phyloP scores from a whole-genome alignment of 352 stramenopile species.

The Globisporangium apiculatum region DNA sequence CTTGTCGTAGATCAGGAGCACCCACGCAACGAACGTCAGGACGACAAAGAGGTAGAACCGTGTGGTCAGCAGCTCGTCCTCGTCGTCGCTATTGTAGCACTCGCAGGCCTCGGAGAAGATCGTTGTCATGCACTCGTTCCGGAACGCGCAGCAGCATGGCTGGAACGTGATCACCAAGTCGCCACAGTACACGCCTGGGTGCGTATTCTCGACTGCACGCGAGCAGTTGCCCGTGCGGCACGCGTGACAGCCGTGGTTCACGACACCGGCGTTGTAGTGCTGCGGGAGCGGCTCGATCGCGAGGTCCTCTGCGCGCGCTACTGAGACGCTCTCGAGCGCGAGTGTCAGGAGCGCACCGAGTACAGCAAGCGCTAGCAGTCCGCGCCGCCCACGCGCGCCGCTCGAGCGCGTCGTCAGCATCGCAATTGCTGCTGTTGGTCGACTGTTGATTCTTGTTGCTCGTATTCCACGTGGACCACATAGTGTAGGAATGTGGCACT shows the following conservation, averaged over 20 bases:
- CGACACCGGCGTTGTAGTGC: conserved; percentile 1
- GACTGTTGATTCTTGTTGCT: not conserved
- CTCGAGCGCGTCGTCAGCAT: not conserved
- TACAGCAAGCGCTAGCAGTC: not conserved
- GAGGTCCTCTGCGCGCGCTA: conserved; percentile 1
- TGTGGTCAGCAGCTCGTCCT: conserved; percentile 56
- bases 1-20: conserved; percentile 58
- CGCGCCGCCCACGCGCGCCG: too few relatives aligned
- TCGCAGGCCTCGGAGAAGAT: conserved; percentile 68
- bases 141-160: conserved; percentile 67
- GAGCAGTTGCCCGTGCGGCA: conserved; percentile 66
- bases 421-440: not conserved
- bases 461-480: too few relatives aligned
- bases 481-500: too few relatives aligned
- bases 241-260: conserved; percentile 42
- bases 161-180: conserved; percentile 57
- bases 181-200: conserved; percentile 54
- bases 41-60: conserved; percentile 68
- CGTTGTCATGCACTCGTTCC: conserved; percentile 71
- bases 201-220: conserved; percentile 41
- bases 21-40: conserved; percentile 52
- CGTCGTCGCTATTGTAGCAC: conserved; percentile 49
- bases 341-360: not conserved
- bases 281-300: conserved; percentile 10
- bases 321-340: not conserved